Base-by-base conservation (phyloP, 371 early-diverging fungal species). In the Mortierella sp. region DNA sequence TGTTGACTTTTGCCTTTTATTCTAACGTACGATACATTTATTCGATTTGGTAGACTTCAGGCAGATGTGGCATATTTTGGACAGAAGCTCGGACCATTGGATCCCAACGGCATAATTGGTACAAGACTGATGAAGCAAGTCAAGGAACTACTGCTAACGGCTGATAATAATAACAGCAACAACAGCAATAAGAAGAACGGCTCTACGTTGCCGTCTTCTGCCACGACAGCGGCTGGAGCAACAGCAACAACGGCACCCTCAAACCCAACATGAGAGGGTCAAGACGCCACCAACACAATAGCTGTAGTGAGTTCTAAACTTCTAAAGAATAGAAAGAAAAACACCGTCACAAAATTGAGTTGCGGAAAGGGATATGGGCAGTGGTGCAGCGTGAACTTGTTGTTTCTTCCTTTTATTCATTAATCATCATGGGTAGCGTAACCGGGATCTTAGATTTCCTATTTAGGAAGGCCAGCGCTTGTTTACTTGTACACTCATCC, bases 21-120 rank as follows among this genome's bases (percentile, higher is more conserved):
- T 54, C 31, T 76, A 50, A 80, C 55, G 5, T 34, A 52, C 34
- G 3, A 21, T 50, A 26, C 16, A 1, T 14, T 31, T 21, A 19
- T 2, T 77, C 42, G 10, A 45, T 63, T 50, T n/a, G 1, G 8
- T 73, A 84, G 84, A 57, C 50, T 85, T 28, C 86, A 85, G 47
- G 86, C 86, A 11, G 86, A 85, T 57, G 73, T 85, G 31, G 86
- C 80, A 13, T 80, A 85, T 34, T 85, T 76, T 72, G 80, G 86
- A 6, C 76, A 79, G 34, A 85, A 85, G 70, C 71, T 85, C 16
- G 82, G 79, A 6, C 82, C 79, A 24, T 24, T 85, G 48, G 86
- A 85, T 65, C 76, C 86, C 38, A 85, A 79, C 45, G 80, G 86
- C 26, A 77, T 85, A 48, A 77, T 85, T 63, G 86, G 86, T 13